Evolutionary conservation across 164 flowering plant species (phyloP).

Genomic region (Magnolia sinica): DNA sequence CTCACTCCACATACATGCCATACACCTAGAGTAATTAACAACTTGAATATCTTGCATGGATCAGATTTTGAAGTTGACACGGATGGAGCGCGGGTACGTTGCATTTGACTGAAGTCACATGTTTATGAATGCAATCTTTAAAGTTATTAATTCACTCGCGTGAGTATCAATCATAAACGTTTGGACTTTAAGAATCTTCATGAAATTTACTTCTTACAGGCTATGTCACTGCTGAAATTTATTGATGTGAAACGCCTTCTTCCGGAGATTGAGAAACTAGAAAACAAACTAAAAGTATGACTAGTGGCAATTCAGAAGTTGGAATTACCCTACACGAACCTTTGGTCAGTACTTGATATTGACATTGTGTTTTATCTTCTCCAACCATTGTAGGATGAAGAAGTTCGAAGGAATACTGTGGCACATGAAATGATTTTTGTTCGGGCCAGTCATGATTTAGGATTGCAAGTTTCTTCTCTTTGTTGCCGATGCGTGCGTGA

Average conservation of each 20-base stretch:
- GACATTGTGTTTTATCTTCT: no score
- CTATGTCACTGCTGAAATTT: conserved; percentile 34
- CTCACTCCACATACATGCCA: no score
- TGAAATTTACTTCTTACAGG: conserved; percentile 18
- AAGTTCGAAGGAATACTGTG: conserved; percentile 20
- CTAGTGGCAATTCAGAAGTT: neutral
- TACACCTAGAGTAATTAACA: neutral
- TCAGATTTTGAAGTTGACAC: conserved; percentile 40
- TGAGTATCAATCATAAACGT: neutral
- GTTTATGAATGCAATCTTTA: no score
- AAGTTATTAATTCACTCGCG: neutral
- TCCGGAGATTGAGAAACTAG: conserved; percentile 22
- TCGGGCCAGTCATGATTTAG: neutral
- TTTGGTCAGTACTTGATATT: neutral
- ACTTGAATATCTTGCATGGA: neutral
- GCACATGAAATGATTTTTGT: neutral
- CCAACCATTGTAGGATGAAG: conserved; percentile 12
- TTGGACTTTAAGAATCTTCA: neutral
- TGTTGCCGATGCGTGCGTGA: neutral
- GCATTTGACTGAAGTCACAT: conserved; percentile 30
- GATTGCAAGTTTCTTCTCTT: conserved; percentile 2
- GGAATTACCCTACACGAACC: neutral
- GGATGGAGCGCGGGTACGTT: conserved; percentile 35
- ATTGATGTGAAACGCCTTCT: conserved; percentile 36
- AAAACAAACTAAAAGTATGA: conserved; percentile 29